Base-by-base conservation (phyloP, 2,329 filamentous ascomycete genomes). In the Ustilaginoidea virens region DNA sequence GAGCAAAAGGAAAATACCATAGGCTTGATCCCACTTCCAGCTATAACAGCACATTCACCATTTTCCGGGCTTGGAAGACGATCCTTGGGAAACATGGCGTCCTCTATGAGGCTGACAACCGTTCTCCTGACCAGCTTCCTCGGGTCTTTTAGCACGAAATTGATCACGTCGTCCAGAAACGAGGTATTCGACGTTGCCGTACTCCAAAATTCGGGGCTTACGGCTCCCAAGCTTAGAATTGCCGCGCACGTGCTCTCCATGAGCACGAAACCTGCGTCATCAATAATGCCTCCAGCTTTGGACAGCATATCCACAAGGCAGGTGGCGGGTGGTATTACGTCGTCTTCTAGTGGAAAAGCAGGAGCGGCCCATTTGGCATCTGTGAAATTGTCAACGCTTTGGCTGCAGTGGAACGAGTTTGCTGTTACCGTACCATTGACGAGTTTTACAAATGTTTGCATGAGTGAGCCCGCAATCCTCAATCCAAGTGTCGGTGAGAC, bases 51-150 rank as follows among this genome's bases (percentile, higher is more conserved):
- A 14, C 27, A 7, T 6, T 27, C 11, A 7, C 17, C 19, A 4
- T 27, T 17, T 12, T 25, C 20, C 13, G 13, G 7, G 17, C 25
- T 22, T 22, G 24, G n/a, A 13, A 27, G 16, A 34, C 36, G 30
- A 7, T 20, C 20, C 18, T 39, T 34, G 6, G 32, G 26, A 5
- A 35, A 37, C 8, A 41, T 38, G 5, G 38, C 36, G 5, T 46
- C 38, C 30, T 53, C 53, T 10, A 55, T 43, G 11, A 60, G 37
- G 4, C 52, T 51, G 5, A 30, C 49, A 34, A 34, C 46, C 42
- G 33, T 51, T 31, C 19, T 36, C 31, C 44, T 56, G 38, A 46
- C 36, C 7, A 20, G 17, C 17, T 33, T 39, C 12, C 48, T 41
- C 8, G 34, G 15, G 26, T 53, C 46, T 12, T 37, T 36, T 15